Percentiles rank a stretch among this genome's conserved stretches.
These are phyloP conservation scores for Hemileccinum rubropunctum DNA, from an alignment of 768 basidiomycete genomes.

Conservation along the genomic window DNA sequence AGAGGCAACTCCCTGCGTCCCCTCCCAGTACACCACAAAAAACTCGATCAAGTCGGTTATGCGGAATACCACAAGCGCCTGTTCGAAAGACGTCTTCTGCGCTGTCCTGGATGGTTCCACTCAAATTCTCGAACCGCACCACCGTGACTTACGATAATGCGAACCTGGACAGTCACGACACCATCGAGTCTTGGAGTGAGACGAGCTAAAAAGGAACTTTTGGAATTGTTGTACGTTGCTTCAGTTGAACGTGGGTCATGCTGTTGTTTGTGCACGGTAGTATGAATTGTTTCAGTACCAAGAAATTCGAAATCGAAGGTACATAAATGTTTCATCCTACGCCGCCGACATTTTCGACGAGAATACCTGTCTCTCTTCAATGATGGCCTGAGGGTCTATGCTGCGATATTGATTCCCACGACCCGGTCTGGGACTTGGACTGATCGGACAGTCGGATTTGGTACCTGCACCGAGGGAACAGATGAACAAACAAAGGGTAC, in stretches of 20 bases:
- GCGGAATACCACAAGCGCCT: slow-evolving; percentile 5
- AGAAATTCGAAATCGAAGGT: neutral
- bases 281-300: neutral
- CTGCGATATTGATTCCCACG: neutral
- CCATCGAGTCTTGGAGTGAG: slow-evolving; percentile 39
- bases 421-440: neutral
- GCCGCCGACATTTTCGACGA: neutral
- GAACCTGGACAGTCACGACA: slow-evolving; percentile 26
- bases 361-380: neutral
- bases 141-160: slow-evolving; percentile 1
- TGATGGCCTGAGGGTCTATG: neutral
- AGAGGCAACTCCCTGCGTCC: slow-evolving; percentile 4
- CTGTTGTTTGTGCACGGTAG: slow-evolving; percentile 14
- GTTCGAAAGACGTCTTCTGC: slow-evolving; percentile 20
- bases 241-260: neutral
- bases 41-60: slow-evolving; percentile 15
- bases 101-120: slow-evolving; percentile 29
- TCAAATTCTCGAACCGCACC: slow-evolving; percentile 10
- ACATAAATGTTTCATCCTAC: neutral
- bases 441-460: too few relatives aligned
- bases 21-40: slow-evolving; percentile 29
- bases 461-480: too few relatives aligned
- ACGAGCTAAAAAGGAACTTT: neutral
- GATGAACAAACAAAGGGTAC: too few relatives aligned
- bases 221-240: neutral